These are phyloP conservation scores for Aspergillus sclerotioniger DNA, from an alignment of 495 filamentous ascomycete genomes.

Conservation along the genomic window DNA sequence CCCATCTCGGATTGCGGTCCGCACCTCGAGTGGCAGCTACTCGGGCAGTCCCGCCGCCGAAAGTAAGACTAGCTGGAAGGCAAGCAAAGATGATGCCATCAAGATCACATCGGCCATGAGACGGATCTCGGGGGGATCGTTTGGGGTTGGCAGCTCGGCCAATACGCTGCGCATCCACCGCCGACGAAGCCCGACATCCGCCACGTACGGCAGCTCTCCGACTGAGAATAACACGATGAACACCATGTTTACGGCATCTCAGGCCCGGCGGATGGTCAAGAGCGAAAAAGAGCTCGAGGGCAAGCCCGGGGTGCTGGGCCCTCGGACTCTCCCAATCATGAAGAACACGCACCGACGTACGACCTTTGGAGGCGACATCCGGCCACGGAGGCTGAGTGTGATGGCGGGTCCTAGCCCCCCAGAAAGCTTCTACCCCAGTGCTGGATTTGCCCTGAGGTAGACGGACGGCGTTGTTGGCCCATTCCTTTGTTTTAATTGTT, in stretches of 20 bases:
- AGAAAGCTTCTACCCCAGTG: constrained; percentile 8
- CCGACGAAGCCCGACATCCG: constrained; percentile 61
- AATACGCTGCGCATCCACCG: constrained; percentile 50
- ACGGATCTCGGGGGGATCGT: constrained; percentile 45
- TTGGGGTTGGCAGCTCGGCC: constrained; percentile 27
- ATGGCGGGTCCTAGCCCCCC: constrained; percentile 28
- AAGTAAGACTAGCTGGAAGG: constrained; percentile 44
- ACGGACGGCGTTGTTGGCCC: constrained; percentile 13
- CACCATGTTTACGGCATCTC: constrained; percentile 64
- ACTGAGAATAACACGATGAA: constrained; percentile 59
- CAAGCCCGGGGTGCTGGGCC: constrained; percentile 61
- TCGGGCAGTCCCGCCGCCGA: constrained; percentile 40
- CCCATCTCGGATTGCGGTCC: constrained; percentile 49
- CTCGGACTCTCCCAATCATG: constrained; percentile 62
- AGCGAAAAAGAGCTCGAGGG: constrained; percentile 56
- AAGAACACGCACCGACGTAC: constrained; percentile 54
- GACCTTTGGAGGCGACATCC: constrained; percentile 50
- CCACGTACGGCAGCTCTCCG: constrained; percentile 53
- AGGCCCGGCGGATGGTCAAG: constrained; percentile 69
- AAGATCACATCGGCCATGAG: constrained; percentile 64
- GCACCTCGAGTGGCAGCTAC: constrained; percentile 47
- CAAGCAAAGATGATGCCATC: constrained; percentile 56
- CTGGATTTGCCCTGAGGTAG: constrained; percentile 18
- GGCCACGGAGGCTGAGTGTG: constrained; percentile 45
- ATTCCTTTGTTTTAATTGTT: constrained; percentile 19